Evolutionary conservation across 2,329 filamentous ascomycete genomes (phyloP).

Genomic region (Ophiocordyceps camponoti-saundersi): DNA sequence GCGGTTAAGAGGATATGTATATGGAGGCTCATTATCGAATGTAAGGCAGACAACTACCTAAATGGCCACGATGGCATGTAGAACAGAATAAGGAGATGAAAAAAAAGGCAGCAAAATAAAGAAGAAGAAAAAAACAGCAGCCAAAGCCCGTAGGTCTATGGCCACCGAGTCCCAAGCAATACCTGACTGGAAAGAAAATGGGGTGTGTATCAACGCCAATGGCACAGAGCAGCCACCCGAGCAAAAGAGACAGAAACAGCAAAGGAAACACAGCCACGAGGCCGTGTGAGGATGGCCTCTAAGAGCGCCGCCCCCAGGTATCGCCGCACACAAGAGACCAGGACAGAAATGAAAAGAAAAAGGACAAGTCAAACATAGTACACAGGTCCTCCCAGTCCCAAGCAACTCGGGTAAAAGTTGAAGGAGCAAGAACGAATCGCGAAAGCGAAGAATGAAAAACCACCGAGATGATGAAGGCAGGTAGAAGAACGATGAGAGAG

Average conservation of each 20-base stretch:
- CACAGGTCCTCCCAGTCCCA: neutral
- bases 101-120: neutral
- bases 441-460: neutral
- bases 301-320: slow-evolving; percentile 5
- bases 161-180: neutral
- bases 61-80: neutral
- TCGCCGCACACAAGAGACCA: slow-evolving; percentile 1
- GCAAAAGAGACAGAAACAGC: neutral
- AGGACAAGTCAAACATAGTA: neutral
- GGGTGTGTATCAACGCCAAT: neutral
- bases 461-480: neutral
- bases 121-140: no score
- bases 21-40: neutral
- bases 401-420: neutral
- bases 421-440: neutral
- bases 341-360: neutral
- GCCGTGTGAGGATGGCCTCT: slow-evolving; percentile 1
- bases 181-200: neutral
- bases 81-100: neutral
- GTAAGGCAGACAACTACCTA: neutral
- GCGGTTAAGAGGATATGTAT: neutral
- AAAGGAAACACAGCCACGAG: neutral
- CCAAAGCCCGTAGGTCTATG: no score
- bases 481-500: neutral
- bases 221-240: neutral